Conservation (phyloP, 2,329 filamentous ascomycete genomes). For the Claviceps purpurea region DNA sequence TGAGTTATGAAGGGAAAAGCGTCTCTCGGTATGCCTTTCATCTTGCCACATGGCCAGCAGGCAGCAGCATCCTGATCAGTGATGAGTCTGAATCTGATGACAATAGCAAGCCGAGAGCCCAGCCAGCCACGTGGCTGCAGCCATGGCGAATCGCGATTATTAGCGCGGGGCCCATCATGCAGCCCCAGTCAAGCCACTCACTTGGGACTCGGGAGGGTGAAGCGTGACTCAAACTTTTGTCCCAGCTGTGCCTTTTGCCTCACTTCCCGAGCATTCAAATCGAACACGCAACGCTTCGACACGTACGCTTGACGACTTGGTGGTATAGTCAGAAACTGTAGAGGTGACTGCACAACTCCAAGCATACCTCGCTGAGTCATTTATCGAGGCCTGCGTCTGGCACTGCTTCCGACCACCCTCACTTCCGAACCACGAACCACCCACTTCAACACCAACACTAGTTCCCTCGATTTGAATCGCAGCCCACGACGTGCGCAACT, state of each 20-base stretch:
- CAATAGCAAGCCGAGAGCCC: no score
- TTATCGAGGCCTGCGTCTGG: no score
- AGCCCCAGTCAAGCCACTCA: not conserved
- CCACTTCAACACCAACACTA: not conserved
- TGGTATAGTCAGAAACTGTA: not conserved
- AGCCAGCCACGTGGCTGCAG: not conserved
- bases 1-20: no score
- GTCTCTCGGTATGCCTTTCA: not conserved
- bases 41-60: no score
- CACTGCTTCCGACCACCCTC: not conserved
- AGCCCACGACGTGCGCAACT: not conserved
- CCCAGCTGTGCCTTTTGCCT: constrained; percentile 4
- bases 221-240: constrained; percentile 21
- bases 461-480: not conserved
- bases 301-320: not conserved
- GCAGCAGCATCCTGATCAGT: not conserved
- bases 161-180: not conserved
- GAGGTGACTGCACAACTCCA: not conserved
- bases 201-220: no score
- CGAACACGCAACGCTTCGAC: not conserved
- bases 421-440: not conserved
- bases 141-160: no score
- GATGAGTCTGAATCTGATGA: not conserved
- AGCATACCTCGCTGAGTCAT: no score
- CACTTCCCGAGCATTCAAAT: not conserved